phyloP scores from a whole-genome alignment of 2,329 filamentous ascomycete genomes.

The Aspergillus unguis region DNA sequence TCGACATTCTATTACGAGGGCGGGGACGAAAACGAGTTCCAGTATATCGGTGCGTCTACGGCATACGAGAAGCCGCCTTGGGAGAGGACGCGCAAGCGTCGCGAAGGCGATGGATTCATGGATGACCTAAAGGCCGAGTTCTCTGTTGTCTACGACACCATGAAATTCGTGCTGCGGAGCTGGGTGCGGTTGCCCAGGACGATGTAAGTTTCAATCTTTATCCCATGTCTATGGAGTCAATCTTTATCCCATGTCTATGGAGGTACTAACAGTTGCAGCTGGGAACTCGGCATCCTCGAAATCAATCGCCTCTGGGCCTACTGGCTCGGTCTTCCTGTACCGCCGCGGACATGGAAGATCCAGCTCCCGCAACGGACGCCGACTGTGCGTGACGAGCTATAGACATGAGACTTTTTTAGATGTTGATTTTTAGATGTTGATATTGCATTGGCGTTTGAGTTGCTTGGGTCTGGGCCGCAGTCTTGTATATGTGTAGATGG shows the following conservation, averaged over 20 bases:
- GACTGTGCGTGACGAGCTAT: slow-evolving; percentile 38
- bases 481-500: too few relatives aligned
- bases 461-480: too few relatives aligned
- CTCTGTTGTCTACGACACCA: slow-evolving; percentile 58
- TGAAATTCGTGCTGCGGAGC: slow-evolving; percentile 63
- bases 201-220: slow-evolving; percentile 58
- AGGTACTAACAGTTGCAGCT: slow-evolving; percentile 33
- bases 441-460: too few relatives aligned
- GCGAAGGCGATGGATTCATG: slow-evolving; percentile 45
- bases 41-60: slow-evolving; percentile 18
- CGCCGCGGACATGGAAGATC: slow-evolving; percentile 56
- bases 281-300: slow-evolving; percentile 54
- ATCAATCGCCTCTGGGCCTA: slow-evolving; percentile 55
- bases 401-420: background rate
- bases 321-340: slow-evolving; percentile 62
- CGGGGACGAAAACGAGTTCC: slow-evolving; percentile 42
- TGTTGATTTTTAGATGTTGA: too few relatives aligned
- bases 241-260: background rate
- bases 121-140: slow-evolving; percentile 65
- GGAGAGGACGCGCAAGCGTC: slow-evolving; percentile 25
- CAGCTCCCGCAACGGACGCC: slow-evolving; percentile 36
- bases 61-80: slow-evolving; percentile 27
- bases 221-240: background rate
- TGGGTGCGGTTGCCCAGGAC: slow-evolving; percentile 68
- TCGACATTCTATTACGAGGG: slow-evolving; percentile 37